Evolutionary conservation across 2,329 filamentous ascomycete species (phyloP).

Genomic region (Lachnellula hyalina): DNA sequence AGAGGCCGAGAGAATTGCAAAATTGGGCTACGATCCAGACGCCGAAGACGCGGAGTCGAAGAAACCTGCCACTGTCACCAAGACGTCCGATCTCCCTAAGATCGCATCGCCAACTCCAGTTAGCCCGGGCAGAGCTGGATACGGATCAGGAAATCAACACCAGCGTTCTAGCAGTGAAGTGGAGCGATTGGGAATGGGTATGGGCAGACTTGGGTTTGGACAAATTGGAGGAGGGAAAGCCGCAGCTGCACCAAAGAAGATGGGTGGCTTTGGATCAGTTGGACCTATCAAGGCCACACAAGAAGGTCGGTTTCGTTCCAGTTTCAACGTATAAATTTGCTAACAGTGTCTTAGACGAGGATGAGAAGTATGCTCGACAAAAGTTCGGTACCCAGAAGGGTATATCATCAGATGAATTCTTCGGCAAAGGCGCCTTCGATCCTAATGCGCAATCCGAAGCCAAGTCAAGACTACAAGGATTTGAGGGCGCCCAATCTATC

Average conservation of each 20-base stretch:
- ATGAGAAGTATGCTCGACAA: constrained; percentile 73
- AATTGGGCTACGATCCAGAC: constrained; percentile 91
- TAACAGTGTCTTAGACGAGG: constrained; percentile 54
- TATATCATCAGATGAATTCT: constrained; percentile 98
- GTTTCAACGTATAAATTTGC: constrained; percentile 4
- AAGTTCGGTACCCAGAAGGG: constrained; percentile 93
- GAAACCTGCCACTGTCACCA: constrained; percentile 33
- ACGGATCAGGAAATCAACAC: constrained; percentile 53
- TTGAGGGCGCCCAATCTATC: constrained; percentile 87
- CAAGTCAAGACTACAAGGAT: constrained; percentile 80
- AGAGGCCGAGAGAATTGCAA: constrained; percentile 92
- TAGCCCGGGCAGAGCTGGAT: constrained; percentile 57
- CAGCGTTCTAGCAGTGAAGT: constrained; percentile 71
- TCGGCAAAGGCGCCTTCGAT: constrained; percentile 84
- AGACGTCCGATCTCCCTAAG: constrained; percentile 46
- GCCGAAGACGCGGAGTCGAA: constrained; percentile 58
- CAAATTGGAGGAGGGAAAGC: constrained; percentile 29
- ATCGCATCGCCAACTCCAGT: constrained; percentile 71
- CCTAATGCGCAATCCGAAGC: constrained; percentile 76
- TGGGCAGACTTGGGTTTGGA: constrained; percentile 30
- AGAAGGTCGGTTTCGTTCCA: constrained; percentile 49
- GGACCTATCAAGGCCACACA: constrained; percentile 64
- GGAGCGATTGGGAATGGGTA: constrained; percentile 73
- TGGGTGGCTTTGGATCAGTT: constrained; percentile 82
- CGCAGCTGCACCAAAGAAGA: constrained; percentile 42